Conservation (phyloP, 345 rosid genomes). For the Pseudoturritis turrita region DNA sequence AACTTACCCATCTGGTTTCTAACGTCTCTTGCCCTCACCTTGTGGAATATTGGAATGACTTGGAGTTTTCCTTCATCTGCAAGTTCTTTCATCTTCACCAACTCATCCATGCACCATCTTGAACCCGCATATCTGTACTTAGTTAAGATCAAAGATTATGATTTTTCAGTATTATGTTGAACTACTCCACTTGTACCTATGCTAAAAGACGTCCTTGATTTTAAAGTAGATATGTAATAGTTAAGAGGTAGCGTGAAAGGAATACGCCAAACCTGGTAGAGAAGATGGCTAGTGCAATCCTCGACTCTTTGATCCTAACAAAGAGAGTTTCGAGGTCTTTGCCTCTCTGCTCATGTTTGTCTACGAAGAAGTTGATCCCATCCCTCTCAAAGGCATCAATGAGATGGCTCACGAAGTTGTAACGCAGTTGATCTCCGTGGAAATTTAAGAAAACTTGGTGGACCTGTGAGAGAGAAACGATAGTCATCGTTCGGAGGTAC, state of each 20-base stretch:
- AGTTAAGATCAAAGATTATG: neutral
- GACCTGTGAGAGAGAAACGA: neutral
- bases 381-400: neutral
- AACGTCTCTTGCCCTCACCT: no score
- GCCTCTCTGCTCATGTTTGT: neutral
- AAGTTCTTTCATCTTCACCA: neutral
- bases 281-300: neutral
- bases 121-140: neutral
- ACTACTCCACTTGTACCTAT: no score
- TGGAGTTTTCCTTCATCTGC: no score
- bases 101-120: neutral
- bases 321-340: neutral
- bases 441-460: neutral
- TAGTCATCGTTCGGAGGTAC: neutral
- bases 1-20: no score
- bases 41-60: no score
- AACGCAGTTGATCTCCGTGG: neutral
- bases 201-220: no score
- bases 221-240: no score
- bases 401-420: neutral
- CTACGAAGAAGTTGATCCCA: neutral
- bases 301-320: neutral
- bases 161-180: neutral
- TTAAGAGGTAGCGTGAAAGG: neutral
- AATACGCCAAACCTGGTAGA: neutral